phyloP scores from a whole-genome alignment of 75 land plant species.

The Azolla pinnata region DNA sequence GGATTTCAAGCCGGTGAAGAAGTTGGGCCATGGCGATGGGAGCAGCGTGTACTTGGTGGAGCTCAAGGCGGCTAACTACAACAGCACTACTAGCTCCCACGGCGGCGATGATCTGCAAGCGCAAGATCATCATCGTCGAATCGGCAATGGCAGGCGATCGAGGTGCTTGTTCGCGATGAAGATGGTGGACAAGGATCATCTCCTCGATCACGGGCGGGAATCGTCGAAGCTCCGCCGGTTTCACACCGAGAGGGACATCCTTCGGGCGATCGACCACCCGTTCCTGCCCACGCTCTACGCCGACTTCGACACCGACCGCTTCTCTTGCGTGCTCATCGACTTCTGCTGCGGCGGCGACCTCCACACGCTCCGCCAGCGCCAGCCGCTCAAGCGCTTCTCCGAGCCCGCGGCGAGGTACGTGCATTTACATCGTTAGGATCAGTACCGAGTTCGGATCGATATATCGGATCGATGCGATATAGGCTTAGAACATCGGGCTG shows the following conservation, averaged over 20 bases:
- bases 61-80: too few species aligned
- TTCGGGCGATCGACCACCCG: constrained; percentile 69
- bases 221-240: constrained; percentile 60
- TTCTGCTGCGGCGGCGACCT: constrained; percentile 70
- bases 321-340: constrained; percentile 75
- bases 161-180: constrained; percentile 67
- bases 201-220: constrained; percentile 47
- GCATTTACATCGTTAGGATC: too few species aligned
- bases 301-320: constrained; percentile 66
- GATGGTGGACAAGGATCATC: constrained; percentile 71
- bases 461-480: too few species aligned
- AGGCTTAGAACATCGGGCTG: too few species aligned
- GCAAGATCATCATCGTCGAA: too few species aligned
- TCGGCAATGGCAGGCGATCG: too few species aligned
- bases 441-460: too few species aligned
- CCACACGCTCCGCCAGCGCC: constrained; percentile 61
- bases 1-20: too few species aligned
- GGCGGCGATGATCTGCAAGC: too few species aligned
- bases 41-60: too few species aligned
- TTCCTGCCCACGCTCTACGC: constrained; percentile 69
- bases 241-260: constrained; percentile 68
- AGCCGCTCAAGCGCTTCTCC: constrained; percentile 61
- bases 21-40: too few species aligned
- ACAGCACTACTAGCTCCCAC: too few species aligned
- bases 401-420: constrained; percentile 64